Percentiles rank a stretch among this genome's conserved stretches.
These are phyloP conservation scores for Diddensiella santjacobensis DNA, from an alignment of 805 yeast genomes.

Conservation along the genomic window DNA sequence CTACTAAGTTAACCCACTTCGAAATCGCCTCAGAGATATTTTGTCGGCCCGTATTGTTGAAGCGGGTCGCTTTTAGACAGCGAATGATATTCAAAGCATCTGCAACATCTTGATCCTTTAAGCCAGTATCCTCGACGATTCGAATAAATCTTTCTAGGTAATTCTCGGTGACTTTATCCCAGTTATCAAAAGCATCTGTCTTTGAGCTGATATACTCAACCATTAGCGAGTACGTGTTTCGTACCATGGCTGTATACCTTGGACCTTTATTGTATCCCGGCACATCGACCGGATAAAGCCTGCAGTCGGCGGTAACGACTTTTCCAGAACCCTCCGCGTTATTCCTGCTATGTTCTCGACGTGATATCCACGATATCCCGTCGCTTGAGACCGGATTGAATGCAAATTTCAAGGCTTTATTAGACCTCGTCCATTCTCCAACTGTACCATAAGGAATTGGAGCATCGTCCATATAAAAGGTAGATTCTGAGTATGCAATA, in stretches of 20 bases:
- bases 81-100: conserved; percentile 24
- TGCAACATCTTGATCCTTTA: conserved; percentile 9
- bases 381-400: conserved; percentile 20
- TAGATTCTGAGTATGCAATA: too few relatives aligned
- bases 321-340: too few relatives aligned
- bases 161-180: background rate
- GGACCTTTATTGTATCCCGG: conserved; percentile 15
- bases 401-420: conserved; percentile 28
- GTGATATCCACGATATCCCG: conserved; percentile 32
- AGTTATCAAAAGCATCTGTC: conserved; percentile 2
- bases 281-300: conserved; percentile 20
- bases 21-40: conserved; percentile 23
- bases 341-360: too few relatives aligned
- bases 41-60: conserved; percentile 10
- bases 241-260: conserved; percentile 19
- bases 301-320: too few relatives aligned
- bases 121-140: conserved; percentile 1
- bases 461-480: conserved; percentile 13
- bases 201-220: conserved; percentile 4
- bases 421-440: conserved; percentile 20
- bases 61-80: conserved; percentile 25
- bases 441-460: conserved; percentile 28
- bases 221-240: conserved; percentile 15
- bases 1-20: conserved; percentile 31
- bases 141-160: background rate